A percentile compares a stretch with the other conserved stretches of the same genome.
phyloP scores from a whole-genome alignment of 306 rosid species.

The Prunus mira region DNA sequence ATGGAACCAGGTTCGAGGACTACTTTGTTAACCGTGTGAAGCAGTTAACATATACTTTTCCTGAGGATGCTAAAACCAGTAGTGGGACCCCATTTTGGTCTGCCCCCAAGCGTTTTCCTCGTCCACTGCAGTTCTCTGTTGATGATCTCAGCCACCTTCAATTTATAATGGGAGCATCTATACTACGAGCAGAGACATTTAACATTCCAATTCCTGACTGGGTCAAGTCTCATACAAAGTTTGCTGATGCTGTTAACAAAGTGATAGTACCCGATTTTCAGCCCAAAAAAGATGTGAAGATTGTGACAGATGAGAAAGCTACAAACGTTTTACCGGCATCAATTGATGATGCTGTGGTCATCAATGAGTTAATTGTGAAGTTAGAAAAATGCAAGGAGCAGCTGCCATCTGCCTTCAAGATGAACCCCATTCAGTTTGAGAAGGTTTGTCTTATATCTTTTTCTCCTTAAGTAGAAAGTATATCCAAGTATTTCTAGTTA shows the following conservation, averaged over 20 bases:
- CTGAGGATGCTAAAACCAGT: slow-evolving; percentile 30
- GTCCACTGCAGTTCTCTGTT: slow-evolving; percentile 20
- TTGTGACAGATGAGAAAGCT: slow-evolving; percentile 27
- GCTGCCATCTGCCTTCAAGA: slow-evolving; percentile 25
- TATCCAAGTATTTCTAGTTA: not conserved
- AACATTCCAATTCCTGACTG: slow-evolving; percentile 22
- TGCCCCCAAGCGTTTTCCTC: slow-evolving; percentile 29
- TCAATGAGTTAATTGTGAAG: slow-evolving; percentile 17
- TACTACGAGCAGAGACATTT: slow-evolving; percentile 26
- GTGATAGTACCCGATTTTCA: slow-evolving; percentile 23
- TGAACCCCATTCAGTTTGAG: slow-evolving; percentile 31
- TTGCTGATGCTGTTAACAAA: slow-evolving; percentile 23
- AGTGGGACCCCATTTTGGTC: slow-evolving; percentile 30
- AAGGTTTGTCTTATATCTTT: slow-evolving; percentile 4
- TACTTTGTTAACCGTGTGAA: slow-evolving; percentile 25
- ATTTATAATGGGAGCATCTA: slow-evolving; percentile 16
- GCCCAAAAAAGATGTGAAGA: slow-evolving; percentile 27
- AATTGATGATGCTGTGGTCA: slow-evolving; percentile 23
- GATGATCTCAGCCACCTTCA: slow-evolving; percentile 25
- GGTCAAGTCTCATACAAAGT: slow-evolving; percentile 21
- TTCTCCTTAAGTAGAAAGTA: not conserved
- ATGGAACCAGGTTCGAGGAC: slow-evolving; percentile 23
- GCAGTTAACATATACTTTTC: slow-evolving; percentile 26
- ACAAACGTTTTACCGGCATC: slow-evolving; percentile 21
- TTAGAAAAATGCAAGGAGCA: slow-evolving; percentile 12